Evolutionary conservation across 2,329 filamentous ascomycete species (phyloP).

Genomic region (Cytospora piceicola): DNA sequence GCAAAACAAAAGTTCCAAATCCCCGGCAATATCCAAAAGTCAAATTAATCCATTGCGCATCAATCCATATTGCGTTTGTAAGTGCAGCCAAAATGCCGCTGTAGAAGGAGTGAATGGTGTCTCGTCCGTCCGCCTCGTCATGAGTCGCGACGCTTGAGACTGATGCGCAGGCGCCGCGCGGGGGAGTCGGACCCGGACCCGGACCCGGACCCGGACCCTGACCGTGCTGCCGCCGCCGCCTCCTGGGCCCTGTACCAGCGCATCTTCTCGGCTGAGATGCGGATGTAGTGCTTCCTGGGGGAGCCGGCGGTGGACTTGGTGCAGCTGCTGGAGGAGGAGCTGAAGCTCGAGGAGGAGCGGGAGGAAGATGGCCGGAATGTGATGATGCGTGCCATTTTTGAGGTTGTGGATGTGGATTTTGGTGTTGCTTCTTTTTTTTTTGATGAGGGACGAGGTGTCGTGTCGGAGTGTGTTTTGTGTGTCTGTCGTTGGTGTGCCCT

Average conservation of each 20-base stretch:
- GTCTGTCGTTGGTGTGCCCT: not conserved
- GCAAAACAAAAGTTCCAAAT: not conserved
- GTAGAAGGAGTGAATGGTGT: not conserved
- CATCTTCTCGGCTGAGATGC: conserved; percentile 21
- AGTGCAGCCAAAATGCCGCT: not conserved
- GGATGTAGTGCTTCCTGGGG: conserved; percentile 21
- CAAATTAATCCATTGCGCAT: not conserved
- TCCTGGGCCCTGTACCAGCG: conserved; percentile 20
- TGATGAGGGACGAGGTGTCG: not conserved
- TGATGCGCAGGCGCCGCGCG: not conserved
- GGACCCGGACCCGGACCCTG: not conserved
- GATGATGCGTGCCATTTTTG: not conserved
- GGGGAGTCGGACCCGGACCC: no score
- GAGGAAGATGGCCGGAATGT: not conserved
- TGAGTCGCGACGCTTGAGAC: not conserved
- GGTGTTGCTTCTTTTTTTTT: not conserved
- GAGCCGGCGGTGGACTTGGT: not conserved
- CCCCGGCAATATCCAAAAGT: not conserved
- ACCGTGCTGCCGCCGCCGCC: not conserved
- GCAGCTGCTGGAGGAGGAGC: conserved; percentile 12
- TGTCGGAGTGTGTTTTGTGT: not conserved
- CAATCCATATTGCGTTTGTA: not conserved
- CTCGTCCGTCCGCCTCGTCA: not conserved
- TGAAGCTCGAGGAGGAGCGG: not conserved
- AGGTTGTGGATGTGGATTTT: not conserved